Conservation (phyloP, 2,329 filamentous ascomycete species). For the Curvularia spicifera region DNA sequence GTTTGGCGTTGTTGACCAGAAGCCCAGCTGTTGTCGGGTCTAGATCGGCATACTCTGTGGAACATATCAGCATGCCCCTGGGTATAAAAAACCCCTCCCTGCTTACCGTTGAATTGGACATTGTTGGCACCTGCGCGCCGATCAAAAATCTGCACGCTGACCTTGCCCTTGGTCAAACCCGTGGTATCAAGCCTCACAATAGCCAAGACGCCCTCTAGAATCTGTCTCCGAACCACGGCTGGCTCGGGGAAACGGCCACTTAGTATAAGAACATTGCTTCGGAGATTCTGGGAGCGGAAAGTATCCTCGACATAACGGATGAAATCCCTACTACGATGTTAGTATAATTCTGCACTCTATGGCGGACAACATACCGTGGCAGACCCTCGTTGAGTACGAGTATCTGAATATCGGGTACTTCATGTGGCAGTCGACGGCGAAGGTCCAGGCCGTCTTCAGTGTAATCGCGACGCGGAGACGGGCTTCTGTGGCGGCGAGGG, state of each 20-base stretch:
- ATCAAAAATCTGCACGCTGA: conserved; percentile 86
- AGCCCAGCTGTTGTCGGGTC: conserved; percentile 80
- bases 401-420: conserved; percentile 89
- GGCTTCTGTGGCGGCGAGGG: conserved; percentile 70
- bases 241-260: conserved; percentile 77
- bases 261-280: conserved; percentile 79
- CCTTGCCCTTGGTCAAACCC: conserved; percentile 73
- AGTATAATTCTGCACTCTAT: conserved; percentile 1
- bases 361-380: conserved; percentile 33
- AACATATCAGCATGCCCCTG: conserved; percentile 25
- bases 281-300: conserved; percentile 74
- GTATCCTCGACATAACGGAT: conserved; percentile 80
- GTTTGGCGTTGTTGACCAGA: conserved; percentile 75
- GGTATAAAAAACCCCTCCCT: neutral
- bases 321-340: conserved; percentile 64
- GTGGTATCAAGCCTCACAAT: conserved; percentile 77
- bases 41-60: conserved; percentile 77
- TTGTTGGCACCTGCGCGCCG: conserved; percentile 75
- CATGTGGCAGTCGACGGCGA: conserved; percentile 72
- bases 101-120: conserved; percentile 74
- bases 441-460: conserved; percentile 68
- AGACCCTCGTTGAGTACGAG: conserved; percentile 76
- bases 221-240: conserved; percentile 81
- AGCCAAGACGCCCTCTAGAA: conserved; percentile 85
- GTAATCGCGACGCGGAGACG: conserved; percentile 67